phyloP scores from a whole-genome alignment of 371 early-diverging fungal genomes.

The Mortierella sp. region DNA sequence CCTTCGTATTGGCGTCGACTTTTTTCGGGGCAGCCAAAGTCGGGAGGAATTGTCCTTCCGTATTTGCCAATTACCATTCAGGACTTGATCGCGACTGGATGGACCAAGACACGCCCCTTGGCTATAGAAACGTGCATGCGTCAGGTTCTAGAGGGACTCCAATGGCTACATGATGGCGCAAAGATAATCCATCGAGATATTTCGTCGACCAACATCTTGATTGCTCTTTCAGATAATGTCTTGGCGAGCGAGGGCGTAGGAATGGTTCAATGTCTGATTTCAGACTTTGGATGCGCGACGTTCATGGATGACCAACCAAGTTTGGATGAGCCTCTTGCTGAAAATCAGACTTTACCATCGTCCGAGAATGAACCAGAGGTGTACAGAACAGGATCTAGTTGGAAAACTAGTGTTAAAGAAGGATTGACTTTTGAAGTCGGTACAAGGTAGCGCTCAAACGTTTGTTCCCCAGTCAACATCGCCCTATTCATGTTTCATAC shows the following conservation, averaged over 20 bases:
- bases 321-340: too few relatives aligned
- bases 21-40: conserved; percentile 29
- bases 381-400: background rate
- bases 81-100: conserved; percentile 38
- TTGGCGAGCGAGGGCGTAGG: background rate
- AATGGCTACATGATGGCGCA: conserved; percentile 44
- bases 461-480: background rate
- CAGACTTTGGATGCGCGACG: conserved; percentile 71
- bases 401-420: background rate
- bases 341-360: background rate
- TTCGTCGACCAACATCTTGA: conserved; percentile 80
- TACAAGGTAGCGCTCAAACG: conserved; percentile 41
- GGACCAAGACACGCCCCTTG: conserved; percentile 30
- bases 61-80: conserved; percentile 24
- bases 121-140: conserved; percentile 41
- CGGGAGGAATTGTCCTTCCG: conserved; percentile 40
- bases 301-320: conserved; percentile 30
- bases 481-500: too few relatives aligned
- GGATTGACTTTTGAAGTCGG: conserved; percentile 61
- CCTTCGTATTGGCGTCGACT: conserved; percentile 13
- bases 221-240: conserved; percentile 24
- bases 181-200: conserved; percentile 78
- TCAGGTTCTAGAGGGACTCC: conserved; percentile 37
- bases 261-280: conserved; percentile 54
- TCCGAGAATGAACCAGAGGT: background rate